Percentiles rank a stretch among this genome's conserved stretches.
Conservation (phyloP, 495 filamentous ascomycete genomes). For the Thermochaetoides thermophila region DNA sequence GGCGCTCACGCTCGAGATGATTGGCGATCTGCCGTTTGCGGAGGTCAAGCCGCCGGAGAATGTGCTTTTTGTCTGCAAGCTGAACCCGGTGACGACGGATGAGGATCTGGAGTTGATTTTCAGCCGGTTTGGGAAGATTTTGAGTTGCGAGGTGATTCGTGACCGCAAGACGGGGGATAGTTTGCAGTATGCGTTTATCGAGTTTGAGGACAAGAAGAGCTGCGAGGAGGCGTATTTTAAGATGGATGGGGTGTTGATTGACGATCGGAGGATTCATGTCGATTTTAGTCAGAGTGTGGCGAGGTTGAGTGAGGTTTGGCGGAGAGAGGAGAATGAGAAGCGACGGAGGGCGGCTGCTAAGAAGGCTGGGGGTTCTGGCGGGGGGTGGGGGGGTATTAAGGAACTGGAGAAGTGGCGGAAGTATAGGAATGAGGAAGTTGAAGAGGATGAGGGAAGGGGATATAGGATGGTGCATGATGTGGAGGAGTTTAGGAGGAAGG, state of each 20-base stretch:
- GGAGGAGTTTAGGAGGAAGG: conserved; percentile 40
- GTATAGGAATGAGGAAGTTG: conserved; percentile 58
- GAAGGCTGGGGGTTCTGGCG: conserved; percentile 54
- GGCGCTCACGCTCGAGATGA: conserved; percentile 91
- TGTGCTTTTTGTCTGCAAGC: conserved; percentile 93
- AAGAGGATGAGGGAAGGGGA: conserved; percentile 28
- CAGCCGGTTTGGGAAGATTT: conserved; percentile 86
- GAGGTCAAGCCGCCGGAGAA: conserved; percentile 98
- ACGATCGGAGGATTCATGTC: conserved; percentile 95
- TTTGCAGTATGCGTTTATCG: conserved; percentile 94
- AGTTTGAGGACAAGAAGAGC: conserved; percentile 81
- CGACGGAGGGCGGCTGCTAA: conserved; percentile 38
- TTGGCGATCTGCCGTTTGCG: conserved; percentile 92
- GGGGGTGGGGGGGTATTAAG: conserved; percentile 83
- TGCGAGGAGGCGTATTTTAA: conserved; percentile 97
- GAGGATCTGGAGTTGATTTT: conserved; percentile 93
- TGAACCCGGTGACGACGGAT: conserved; percentile 91
- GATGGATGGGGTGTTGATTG: conserved; percentile 92
- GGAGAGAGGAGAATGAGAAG: conserved; percentile 74
- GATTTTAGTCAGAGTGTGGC: conserved; percentile 97
- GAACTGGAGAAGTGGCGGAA: conserved; percentile 80
- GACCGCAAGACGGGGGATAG: conserved; percentile 91
- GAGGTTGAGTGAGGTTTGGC: conserved; percentile 80
- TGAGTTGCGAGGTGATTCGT: conserved; percentile 92
- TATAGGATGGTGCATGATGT: conserved; percentile 80